Evolutionary conservation across 2,329 filamentous ascomycete genomes (phyloP).

Genomic region (Penicillium crustosum): DNA sequence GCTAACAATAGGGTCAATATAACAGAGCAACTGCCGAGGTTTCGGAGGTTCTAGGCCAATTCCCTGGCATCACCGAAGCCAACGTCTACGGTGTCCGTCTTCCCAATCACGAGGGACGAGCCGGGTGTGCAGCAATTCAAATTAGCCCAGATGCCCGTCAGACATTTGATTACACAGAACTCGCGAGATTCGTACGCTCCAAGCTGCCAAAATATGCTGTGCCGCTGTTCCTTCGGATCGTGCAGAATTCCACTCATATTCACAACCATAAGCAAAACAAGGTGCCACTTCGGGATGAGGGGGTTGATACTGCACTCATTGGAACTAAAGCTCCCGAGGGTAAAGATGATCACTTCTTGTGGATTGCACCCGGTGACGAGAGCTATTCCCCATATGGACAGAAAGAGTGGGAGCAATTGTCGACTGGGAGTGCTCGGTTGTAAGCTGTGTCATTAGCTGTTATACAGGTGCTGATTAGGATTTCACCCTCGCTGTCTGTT

Average conservation of each 20-base stretch:
- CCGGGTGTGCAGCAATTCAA: slow-evolving; percentile 61
- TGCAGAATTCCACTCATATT: slow-evolving; percentile 46
- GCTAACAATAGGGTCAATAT: background rate
- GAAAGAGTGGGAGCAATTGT: slow-evolving; percentile 59
- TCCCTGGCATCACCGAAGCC: slow-evolving; percentile 61
- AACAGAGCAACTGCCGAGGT: slow-evolving; percentile 62
- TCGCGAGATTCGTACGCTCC: slow-evolving; percentile 59
- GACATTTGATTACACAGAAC: slow-evolving; percentile 59
- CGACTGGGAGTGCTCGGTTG: slow-evolving; percentile 47
- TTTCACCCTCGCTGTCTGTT: too few relatives aligned
- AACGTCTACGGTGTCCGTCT: slow-evolving; percentile 69
- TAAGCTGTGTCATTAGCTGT: slow-evolving; percentile 22
- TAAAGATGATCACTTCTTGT: slow-evolving; percentile 50
- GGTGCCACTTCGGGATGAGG: slow-evolving; percentile 65
- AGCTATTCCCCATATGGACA: slow-evolving; percentile 61
- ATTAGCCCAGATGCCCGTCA: slow-evolving; percentile 52
- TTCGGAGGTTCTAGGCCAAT: slow-evolving; percentile 60
- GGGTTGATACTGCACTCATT: slow-evolving; percentile 58
- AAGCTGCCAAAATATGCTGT: slow-evolving; percentile 72
- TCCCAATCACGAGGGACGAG: slow-evolving; percentile 66
- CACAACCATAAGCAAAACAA: slow-evolving; percentile 82
- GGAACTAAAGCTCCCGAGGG: slow-evolving; percentile 47
- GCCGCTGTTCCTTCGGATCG: slow-evolving; percentile 68
- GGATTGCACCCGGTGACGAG: slow-evolving; percentile 49
- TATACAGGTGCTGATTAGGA: too few relatives aligned